phyloP scores from a whole-genome alignment of 1,284 basidiomycete species.

The Cutaneotrichosporon sp. region DNA sequence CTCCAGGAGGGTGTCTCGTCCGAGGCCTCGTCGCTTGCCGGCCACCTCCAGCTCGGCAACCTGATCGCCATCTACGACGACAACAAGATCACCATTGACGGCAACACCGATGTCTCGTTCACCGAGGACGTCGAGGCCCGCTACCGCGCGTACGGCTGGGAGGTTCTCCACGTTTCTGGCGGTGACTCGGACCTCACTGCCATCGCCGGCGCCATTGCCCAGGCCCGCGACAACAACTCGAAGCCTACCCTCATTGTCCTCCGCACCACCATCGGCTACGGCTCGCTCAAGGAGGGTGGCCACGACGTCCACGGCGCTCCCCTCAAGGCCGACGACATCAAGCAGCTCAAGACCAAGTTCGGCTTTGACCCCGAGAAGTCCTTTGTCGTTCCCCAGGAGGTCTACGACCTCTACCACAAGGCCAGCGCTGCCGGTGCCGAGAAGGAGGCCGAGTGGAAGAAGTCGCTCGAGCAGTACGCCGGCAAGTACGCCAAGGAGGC shows the following conservation, averaged over 20 bases:
- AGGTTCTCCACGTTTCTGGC: conserved; percentile 79
- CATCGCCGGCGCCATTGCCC: conserved; percentile 77
- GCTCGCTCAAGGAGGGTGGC: conserved; percentile 87
- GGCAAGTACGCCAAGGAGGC: conserved; percentile 80
- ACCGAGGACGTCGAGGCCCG: conserved; percentile 90
- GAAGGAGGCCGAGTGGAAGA: conserved; percentile 74
- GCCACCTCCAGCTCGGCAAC: conserved; percentile 88
- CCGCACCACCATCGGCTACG: conserved; percentile 89
- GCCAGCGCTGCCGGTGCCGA: conserved; percentile 71
- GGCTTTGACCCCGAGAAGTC: conserved; percentile 76
- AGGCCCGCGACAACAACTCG: conserved; percentile 71
- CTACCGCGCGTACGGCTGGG: conserved; percentile 91
- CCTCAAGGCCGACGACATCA: conserved; percentile 89
- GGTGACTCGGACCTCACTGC: conserved; percentile 82
- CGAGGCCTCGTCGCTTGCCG: conserved; percentile 89
- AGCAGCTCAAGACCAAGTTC: conserved; percentile 78
- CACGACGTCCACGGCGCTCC: conserved; percentile 92
- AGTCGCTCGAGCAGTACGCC: conserved; percentile 69
- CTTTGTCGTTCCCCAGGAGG: conserved; percentile 77
- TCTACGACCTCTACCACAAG: conserved; percentile 68
- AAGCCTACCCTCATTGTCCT: conserved; percentile 87
- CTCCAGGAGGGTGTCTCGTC: conserved; percentile 92
- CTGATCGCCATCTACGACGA: conserved; percentile 89
- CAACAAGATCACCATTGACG: conserved; percentile 94
- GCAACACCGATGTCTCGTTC: conserved; percentile 87